Evolutionary conservation across 164 flowering plant species (phyloP), one percentile per base, ranked within the genome.

Genomic region (Vitis rotundifolia): DNA sequence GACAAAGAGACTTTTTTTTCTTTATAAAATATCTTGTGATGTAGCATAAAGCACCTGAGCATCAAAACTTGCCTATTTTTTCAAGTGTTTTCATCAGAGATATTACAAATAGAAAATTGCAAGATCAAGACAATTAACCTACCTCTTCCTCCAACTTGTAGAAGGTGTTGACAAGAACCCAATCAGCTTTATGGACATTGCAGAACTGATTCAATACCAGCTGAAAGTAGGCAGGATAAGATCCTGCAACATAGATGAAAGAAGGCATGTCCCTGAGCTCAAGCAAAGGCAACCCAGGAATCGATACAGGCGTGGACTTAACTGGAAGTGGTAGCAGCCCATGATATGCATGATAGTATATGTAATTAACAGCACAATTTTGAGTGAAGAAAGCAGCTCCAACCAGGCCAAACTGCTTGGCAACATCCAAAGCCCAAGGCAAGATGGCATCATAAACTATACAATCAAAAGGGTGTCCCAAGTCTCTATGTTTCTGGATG

Each of bases 341-440:
- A 28, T 59, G 53, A 9, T 78, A 61, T 6, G 54, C 64, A 26
- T 58, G 19, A 57, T 80, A 75, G 68, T 68, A 83, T 2, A 81
- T 76, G 58, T 65, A 61, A 56, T 66, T 66, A 6, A 83, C 83
- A 2, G 75, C 69, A 50, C 84, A 83, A 0, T 78, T 0, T 15
- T 83, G 79, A 8, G 82, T 81, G 71, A 79, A 79, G 26, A 79
- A 76, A 18, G 77, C 68, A 2, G 82, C 82, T 3, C 63, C 71
- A 2, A 64, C 13, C 9, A 79, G 13, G 5, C 76, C 82, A 12
- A 71, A 65, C 8, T 47, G 5, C 29, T 73, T 73, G 68, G 77
- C 77, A 0, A 76, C 75, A 6, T 76, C 82, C 18, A 79, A 19
- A 58, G 69, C 84, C 88, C 88, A 85, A 0, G 87, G 80, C 68